phyloP scores from a whole-genome alignment of 441 rosid species.

The Flueggea neowawraea region DNA sequence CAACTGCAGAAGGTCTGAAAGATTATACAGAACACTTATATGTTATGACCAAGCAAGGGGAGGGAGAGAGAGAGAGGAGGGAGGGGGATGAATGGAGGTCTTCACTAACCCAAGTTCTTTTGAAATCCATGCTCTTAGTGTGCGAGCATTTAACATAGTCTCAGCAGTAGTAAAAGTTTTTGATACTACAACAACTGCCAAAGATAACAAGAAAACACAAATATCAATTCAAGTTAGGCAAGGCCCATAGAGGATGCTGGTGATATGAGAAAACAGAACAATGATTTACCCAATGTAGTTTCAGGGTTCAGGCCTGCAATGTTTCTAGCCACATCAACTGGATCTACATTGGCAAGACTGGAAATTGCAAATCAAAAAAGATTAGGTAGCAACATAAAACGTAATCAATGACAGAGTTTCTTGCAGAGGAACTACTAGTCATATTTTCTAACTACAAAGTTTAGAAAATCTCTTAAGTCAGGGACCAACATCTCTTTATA shows the following conservation, averaged over 20 bases:
- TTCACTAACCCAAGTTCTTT: conserved; percentile 84
- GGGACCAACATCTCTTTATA: neutral
- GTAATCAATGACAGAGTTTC: neutral
- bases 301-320: conserved; percentile 80
- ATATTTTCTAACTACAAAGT: neutral
- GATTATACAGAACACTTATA: conserved; percentile 15
- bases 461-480: neutral
- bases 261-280: conserved; percentile 4
- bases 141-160: conserved; percentile 98
- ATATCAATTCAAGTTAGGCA: conserved; percentile 5
- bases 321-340: conserved; percentile 87
- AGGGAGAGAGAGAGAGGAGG: neutral
- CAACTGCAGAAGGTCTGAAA: conserved; percentile 84
- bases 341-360: conserved; percentile 99
- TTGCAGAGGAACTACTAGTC: neutral
- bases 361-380: conserved; percentile 21
- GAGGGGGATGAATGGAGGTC: neutral
- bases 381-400: conserved; percentile 12
- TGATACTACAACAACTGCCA: conserved; percentile 90
- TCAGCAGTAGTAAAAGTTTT: conserved; percentile 99
- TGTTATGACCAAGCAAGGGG: neutral
- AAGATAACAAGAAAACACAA: conserved; percentile 15
- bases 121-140: conserved; percentile 93
- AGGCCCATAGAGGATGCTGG: neutral
- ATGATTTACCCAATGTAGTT: conserved; percentile 75